These are phyloP conservation scores for Rhizopogon sp. DNA, from an alignment of 768 basidiomycete species.

Conservation along the genomic window DNA sequence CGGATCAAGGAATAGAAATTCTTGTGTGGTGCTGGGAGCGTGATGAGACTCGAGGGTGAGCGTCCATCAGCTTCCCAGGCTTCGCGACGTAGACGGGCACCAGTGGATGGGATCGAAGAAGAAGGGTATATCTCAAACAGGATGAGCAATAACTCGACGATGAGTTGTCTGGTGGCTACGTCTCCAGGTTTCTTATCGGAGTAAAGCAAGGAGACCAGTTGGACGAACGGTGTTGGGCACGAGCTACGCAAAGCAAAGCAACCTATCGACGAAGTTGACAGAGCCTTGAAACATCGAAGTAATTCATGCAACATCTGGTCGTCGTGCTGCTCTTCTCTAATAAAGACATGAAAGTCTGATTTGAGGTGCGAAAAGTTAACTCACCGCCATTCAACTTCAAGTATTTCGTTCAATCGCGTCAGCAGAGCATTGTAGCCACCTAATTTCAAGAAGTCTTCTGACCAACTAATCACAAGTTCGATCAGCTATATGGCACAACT, in stretches of 20 bases:
- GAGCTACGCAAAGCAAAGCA: slow-evolving; percentile 87
- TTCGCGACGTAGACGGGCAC: slow-evolving; percentile 36
- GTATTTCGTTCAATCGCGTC: slow-evolving; percentile 81
- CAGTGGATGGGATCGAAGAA: slow-evolving; percentile 55
- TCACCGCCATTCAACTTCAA: slow-evolving; percentile 96
- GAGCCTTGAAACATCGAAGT: slow-evolving; percentile 88
- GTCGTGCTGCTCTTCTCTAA: slow-evolving; percentile 97
- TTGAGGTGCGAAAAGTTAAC: slow-evolving; percentile 17
- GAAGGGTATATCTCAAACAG: slow-evolving; percentile 87
- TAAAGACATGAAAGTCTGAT: slow-evolving; percentile 7
- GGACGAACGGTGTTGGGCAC: slow-evolving; percentile 82
- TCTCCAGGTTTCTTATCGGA: slow-evolving; percentile 99
- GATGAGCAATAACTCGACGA: slow-evolving; percentile 80
- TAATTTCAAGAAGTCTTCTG: slow-evolving; percentile 74
- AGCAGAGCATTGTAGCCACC: slow-evolving; percentile 87
- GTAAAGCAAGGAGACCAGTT: slow-evolving; percentile 80
- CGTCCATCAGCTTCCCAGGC: slow-evolving; percentile 52
- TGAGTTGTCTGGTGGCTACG: slow-evolving; percentile 82
- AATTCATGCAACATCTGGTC: slow-evolving; percentile 92
- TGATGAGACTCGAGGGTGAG: slow-evolving; percentile 46
- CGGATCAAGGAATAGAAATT: slow-evolving; percentile 71
- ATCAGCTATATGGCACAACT: background rate
- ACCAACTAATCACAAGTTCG: slow-evolving; percentile 57
- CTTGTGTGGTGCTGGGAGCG: slow-evolving; percentile 69
- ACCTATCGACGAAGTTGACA: slow-evolving; percentile 86